Evolutionary conservation across 306 rosid genomes (phyloP).

Genomic region (Lablab purpureus): DNA sequence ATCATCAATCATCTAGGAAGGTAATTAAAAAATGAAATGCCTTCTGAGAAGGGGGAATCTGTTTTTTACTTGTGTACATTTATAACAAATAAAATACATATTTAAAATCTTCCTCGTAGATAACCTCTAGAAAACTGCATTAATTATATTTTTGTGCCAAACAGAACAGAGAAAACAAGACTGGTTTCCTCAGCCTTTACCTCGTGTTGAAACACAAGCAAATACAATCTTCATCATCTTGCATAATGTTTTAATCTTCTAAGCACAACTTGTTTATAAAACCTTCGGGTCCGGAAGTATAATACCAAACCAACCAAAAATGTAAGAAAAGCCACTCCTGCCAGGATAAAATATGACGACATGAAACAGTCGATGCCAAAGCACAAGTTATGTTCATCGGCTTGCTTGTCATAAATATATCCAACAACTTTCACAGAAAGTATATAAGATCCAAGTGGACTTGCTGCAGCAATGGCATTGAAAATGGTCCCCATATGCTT

Average conservation of each 20-base stretch:
- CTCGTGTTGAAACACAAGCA: slow-evolving; percentile 38
- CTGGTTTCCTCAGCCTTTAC: slow-evolving; percentile 42
- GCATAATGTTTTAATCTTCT: slow-evolving; percentile 55
- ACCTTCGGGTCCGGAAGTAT: slow-evolving; percentile 69
- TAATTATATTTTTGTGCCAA: slow-evolving; percentile 30
- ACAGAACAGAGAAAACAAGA: slow-evolving; percentile 29
- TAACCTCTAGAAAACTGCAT: slow-evolving; percentile 6
- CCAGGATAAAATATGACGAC: slow-evolving; percentile 74
- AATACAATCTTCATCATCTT: slow-evolving; percentile 25
- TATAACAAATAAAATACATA: slow-evolving; percentile 26
- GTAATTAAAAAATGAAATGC: not conserved
- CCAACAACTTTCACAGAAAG: slow-evolving; percentile 87
- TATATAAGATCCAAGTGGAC: slow-evolving; percentile 86
- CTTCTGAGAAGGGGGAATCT: not conserved
- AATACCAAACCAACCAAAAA: slow-evolving; percentile 66
- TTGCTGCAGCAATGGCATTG: slow-evolving; percentile 80
- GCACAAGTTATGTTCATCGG: slow-evolving; percentile 60
- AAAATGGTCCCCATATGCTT: slow-evolving; percentile 89
- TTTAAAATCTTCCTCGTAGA: slow-evolving; percentile 16
- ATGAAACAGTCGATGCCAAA: slow-evolving; percentile 75
- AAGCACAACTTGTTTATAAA: slow-evolving; percentile 63
- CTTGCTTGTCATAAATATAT: slow-evolving; percentile 73
- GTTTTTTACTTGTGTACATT: not conserved
- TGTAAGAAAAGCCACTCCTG: slow-evolving; percentile 65
- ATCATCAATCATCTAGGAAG: not conserved